Evolutionary conservation across 495 filamentous ascomycete genomes (phyloP).

Genomic region (Halenospora varia): DNA sequence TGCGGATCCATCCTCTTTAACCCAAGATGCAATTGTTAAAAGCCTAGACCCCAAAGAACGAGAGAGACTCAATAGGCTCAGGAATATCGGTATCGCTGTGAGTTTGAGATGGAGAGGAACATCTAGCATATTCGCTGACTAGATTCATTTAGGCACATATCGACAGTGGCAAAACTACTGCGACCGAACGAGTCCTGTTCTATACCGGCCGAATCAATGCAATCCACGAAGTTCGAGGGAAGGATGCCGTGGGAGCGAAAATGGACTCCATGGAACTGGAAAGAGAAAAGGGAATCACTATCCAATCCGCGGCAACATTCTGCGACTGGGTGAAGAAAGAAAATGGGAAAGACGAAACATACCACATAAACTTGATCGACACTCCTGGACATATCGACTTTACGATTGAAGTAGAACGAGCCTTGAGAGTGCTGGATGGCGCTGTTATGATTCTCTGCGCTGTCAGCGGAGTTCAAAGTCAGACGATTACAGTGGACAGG

Average conservation of each 20-base stretch:
- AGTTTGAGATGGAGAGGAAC: background rate
- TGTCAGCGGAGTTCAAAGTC: slow-evolving; percentile 93
- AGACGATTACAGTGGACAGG: slow-evolving; percentile 96
- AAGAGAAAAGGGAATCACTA: slow-evolving; percentile 97
- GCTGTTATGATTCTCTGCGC: slow-evolving; percentile 99
- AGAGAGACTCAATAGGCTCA: slow-evolving; percentile 68
- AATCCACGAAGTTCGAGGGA: slow-evolving; percentile 96
- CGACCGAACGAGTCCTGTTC: slow-evolving; percentile 94
- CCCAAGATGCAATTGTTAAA: slow-evolving; percentile 40
- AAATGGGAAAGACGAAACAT: slow-evolving; percentile 76
- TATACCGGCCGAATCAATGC: slow-evolving; percentile 96
- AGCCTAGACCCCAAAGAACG: slow-evolving; percentile 74
- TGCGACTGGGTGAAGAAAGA: slow-evolving; percentile 92
- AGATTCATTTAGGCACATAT: slow-evolving; percentile 65
- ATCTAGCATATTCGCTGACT: background rate
- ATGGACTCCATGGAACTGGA: slow-evolving; percentile 99
- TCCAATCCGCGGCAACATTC: slow-evolving; percentile 96
- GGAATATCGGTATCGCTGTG: slow-evolving; percentile 95
- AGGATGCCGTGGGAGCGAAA: slow-evolving; percentile 94
- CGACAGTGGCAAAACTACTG: slow-evolving; percentile 97
- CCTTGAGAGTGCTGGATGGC: slow-evolving; percentile 91
- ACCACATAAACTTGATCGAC: slow-evolving; percentile 98
- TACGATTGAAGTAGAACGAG: slow-evolving; percentile 97
- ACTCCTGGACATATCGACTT: slow-evolving; percentile 99
- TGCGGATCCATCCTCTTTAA: slow-evolving; percentile 52